phyloP scores from a whole-genome alignment of 441 rosid species.

The Erodium texanum region DNA sequence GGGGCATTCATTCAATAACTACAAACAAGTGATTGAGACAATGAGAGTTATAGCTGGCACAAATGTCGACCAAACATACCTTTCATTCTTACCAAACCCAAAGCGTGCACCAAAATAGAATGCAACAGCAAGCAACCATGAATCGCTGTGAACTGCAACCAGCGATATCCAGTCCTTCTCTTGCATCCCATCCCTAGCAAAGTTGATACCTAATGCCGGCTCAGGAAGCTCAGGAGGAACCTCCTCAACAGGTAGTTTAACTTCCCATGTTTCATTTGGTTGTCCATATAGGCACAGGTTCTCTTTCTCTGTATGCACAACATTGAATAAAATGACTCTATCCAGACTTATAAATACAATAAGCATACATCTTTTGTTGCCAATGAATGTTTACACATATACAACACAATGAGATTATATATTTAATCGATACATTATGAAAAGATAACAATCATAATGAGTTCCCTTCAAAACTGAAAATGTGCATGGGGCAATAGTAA shows the following conservation, averaged over 20 bases:
- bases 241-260: slow-evolving; percentile 91
- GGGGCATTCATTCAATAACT: not conserved
- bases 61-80: slow-evolving; percentile 36
- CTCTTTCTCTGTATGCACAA: slow-evolving; percentile 59
- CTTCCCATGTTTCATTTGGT: slow-evolving; percentile 93
- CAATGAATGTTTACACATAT: too few species aligned
- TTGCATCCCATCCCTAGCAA: slow-evolving; percentile 96
- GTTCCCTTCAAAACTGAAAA: too few species aligned
- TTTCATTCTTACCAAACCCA: slow-evolving; percentile 83
- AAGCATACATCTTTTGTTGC: too few species aligned
- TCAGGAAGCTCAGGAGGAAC: slow-evolving; percentile 99
- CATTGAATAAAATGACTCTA: not conserved
- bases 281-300: slow-evolving; percentile 85
- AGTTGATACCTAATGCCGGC: slow-evolving; percentile 91
- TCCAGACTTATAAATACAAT: not conserved
- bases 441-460: too few species aligned
- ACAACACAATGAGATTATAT: too few species aligned
- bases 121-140: slow-evolving; percentile 91
- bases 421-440: too few species aligned
- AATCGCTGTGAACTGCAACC: slow-evolving; percentile 96
- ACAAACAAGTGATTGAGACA: not conserved
- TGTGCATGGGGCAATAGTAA: too few species aligned
- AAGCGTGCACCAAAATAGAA: slow-evolving; percentile 90
- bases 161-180: slow-evolving; percentile 91
- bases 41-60: not conserved